Evolutionary conservation across 768 basidiomycete species (phyloP), one percentile per base, ranked within the genome.

Genomic region (Termitomyces sp.): DNA sequence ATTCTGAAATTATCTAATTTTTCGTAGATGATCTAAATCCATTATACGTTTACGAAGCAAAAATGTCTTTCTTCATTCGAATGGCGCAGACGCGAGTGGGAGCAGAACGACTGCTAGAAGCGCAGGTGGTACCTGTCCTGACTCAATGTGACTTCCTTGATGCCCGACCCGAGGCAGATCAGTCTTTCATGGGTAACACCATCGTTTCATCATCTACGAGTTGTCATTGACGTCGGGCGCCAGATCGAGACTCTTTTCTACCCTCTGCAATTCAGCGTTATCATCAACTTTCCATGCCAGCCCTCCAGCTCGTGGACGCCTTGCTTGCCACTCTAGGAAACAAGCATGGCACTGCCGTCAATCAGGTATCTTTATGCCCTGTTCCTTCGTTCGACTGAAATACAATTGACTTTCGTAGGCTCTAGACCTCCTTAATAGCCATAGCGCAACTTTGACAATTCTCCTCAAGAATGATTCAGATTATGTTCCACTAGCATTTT

Each of bases 11-110:
- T 47, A 50, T 38, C 27, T 39, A 12, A 29, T 36, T 18, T 35
- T 52, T 53, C 56, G 0, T 60, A 96, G 96, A 92, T 59, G 91
- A 94, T 55, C 71, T 98, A 29, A 95, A 96, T 63, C 78, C 92
- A 0, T 75, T 95, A 38, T 98, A 97, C 70, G 90, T 98, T 13
- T 98, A 94, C 62, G 96, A 98, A 66, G 84, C 94, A 13, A 96
- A 96, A 70, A 87, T 96, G 83, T 91, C 94, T 3, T 73, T 97
- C 58, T 84, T 98, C 55, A 81, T 89, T 25, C 82, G 92, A 29
- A 83, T 97, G 72, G 84, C 92, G 0, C 88, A 94, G 66, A 89
- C 86, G 3, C 79, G 89, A 42, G 73, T 78, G 54, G 96, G 95
- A 2, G 93, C 94, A 2, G 94, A 97, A 64, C 81, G 86, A 41